A percentile compares a stretch with the other conserved stretches of the same genome.
These are phyloP conservation scores for Rhazya stricta DNA, from an alignment of 257 asterid genomes.

Conservation along the genomic window DNA sequence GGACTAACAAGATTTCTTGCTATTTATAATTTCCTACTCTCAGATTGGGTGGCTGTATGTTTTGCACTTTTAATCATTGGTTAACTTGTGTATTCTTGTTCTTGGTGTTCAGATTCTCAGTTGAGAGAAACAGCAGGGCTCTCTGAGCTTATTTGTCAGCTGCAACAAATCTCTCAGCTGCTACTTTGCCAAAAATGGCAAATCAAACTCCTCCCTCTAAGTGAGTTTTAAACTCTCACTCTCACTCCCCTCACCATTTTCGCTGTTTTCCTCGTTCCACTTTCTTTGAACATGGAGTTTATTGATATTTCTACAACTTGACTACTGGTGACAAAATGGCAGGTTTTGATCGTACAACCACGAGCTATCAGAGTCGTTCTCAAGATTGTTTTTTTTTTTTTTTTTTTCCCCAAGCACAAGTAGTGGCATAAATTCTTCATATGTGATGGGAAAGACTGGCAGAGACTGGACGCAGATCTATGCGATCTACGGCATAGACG, in stretches of 20 bases:
- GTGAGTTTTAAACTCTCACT: neutral
- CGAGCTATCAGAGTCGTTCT: neutral
- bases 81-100: neutral
- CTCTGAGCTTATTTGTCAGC: neutral
- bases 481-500: conserved; percentile 84
- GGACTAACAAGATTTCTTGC: neutral
- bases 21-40: neutral
- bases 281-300: neutral
- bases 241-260: too few relatives aligned
- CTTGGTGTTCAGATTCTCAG: neutral
- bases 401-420: neutral
- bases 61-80: neutral
- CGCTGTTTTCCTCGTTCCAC: neutral
- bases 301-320: neutral
- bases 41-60: neutral
- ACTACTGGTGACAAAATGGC: neutral
- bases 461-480: conserved; percentile 98
- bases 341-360: conserved; percentile 4
- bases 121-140: neutral
- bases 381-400: neutral
- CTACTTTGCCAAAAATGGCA: neutral
- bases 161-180: conserved; percentile 1
- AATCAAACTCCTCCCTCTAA: neutral
- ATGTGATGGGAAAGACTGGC: conserved; percentile 59
- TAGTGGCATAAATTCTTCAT: neutral